These are phyloP conservation scores for Termitomyces sp. DNA, from an alignment of 768 basidiomycete species.

Conservation along the genomic window DNA sequence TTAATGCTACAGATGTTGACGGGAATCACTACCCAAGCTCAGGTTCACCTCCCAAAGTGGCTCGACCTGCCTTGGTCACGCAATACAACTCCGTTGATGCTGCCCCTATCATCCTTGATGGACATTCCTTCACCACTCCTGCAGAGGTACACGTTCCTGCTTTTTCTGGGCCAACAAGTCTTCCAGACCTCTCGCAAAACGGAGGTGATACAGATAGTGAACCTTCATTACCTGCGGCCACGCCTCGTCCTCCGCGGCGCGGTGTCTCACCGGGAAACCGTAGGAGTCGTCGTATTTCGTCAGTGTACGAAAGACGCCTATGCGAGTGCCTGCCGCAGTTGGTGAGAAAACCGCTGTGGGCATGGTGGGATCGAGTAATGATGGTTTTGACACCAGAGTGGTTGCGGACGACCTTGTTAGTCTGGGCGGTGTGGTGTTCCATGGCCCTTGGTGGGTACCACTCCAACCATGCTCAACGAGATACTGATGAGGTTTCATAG, in stretches of 20 bases:
- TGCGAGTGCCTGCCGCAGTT: slow-evolving; percentile 46
- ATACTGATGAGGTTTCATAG: slow-evolving; percentile 28
- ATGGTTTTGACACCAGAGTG: slow-evolving; percentile 75
- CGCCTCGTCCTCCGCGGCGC: background rate
- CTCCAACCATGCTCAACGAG: background rate
- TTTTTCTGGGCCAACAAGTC: slow-evolving; percentile 10
- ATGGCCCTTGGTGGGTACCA: slow-evolving; percentile 66
- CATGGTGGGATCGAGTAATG: slow-evolving; percentile 63
- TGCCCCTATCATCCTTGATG: slow-evolving; percentile 21
- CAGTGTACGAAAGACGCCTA: slow-evolving; percentile 39
- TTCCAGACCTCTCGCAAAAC: background rate
- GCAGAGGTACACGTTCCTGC: slow-evolving; percentile 13
- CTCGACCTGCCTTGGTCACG: slow-evolving; percentile 17
- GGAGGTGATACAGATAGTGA: slow-evolving; percentile 5
- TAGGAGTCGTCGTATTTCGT: slow-evolving; percentile 28
- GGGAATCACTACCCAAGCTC: slow-evolving; percentile 9
- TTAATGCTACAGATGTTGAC: slow-evolving; percentile 28
- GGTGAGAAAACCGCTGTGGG: slow-evolving; percentile 54
- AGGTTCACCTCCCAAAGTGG: background rate
- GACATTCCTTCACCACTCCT: slow-evolving; percentile 24
- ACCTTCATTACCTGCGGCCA: slow-evolving; percentile 2
- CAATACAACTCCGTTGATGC: slow-evolving; percentile 32
- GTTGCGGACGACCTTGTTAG: slow-evolving; percentile 68
- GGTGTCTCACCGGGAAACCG: background rate
- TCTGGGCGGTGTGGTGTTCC: slow-evolving; percentile 74